Evolutionary conservation across 108 stramenopile genomes (phyloP).

Genomic region (Nitzschia sp.): DNA sequence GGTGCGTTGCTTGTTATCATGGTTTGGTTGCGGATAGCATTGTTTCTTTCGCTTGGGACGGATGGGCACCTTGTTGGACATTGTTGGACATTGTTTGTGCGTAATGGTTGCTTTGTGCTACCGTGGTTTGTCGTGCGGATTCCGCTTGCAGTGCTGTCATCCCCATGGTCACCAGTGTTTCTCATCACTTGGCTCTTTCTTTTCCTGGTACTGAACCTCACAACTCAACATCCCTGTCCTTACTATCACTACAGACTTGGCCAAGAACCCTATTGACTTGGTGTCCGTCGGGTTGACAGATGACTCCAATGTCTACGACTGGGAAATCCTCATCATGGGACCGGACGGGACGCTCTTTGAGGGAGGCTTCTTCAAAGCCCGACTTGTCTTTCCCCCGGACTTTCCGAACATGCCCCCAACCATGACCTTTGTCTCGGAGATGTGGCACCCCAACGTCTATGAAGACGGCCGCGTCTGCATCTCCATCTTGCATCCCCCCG

Average conservation of each 20-base stretch:
- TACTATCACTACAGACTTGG: conserved; percentile 50
- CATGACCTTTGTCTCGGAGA: conserved; percentile 91
- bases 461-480: conserved; percentile 92
- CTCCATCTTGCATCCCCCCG: conserved; percentile 98
- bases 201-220: too few relatives aligned
- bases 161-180: too few relatives aligned
- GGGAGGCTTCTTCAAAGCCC: conserved; percentile 97
- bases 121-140: too few relatives aligned
- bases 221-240: neutral
- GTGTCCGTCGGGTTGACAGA: conserved; percentile 85
- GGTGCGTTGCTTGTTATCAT: conserved; percentile 60
- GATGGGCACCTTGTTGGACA: too few relatives aligned
- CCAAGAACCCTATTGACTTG: conserved; percentile 87
- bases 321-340: conserved; percentile 97
- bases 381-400: conserved; percentile 90
- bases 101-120: too few relatives aligned
- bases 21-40: too few relatives aligned
- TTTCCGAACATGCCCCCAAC: conserved; percentile 95
- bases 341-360: conserved; percentile 89
- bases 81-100: too few relatives aligned
- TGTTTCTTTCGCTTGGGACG: too few relatives aligned
- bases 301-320: conserved; percentile 86
- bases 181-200: too few relatives aligned
- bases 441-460: conserved; percentile 99
- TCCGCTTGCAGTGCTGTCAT: too few relatives aligned